Conservation (phyloP, 192 early-diverging fungal genomes). For the Coemansia sp. region DNA sequence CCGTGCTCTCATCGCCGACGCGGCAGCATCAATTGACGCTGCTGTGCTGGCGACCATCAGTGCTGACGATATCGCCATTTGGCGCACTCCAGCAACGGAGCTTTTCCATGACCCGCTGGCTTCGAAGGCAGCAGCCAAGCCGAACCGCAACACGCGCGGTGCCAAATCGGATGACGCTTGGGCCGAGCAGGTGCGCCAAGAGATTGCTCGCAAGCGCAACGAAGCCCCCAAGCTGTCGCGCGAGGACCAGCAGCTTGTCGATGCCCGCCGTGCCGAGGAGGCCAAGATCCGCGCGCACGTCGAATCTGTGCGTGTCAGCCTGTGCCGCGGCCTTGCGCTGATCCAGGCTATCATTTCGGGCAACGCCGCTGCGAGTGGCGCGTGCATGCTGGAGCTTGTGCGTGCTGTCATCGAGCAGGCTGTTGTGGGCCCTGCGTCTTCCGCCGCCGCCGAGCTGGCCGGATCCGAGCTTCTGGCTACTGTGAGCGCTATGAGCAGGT, state of each 20-base stretch:
- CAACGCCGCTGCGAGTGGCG: constrained; percentile 52
- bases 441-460: constrained; percentile 32
- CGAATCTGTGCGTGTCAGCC: constrained; percentile 41
- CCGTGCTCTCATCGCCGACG: constrained; percentile 28
- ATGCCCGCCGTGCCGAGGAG: constrained; percentile 72
- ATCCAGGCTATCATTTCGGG: constrained; percentile 63
- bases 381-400: constrained; percentile 58
- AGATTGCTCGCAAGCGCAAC: constrained; percentile 31
- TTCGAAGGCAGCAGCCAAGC: constrained; percentile 4
- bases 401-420: constrained; percentile 54
- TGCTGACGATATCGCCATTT: constrained; percentile 32
- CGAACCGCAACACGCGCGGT: not conserved
- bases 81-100: constrained; percentile 27
- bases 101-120: constrained; percentile 32
- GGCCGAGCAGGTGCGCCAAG: constrained; percentile 35
- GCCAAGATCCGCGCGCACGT: constrained; percentile 64
- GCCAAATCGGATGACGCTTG: constrained; percentile 34
- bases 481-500: constrained; percentile 52
- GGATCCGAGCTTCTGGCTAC: constrained; percentile 58
- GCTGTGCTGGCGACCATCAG: constrained; percentile 11
- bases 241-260: constrained; percentile 70
- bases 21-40: constrained; percentile 21
- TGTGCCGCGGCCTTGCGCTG: constrained; percentile 63
- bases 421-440: constrained; percentile 13
- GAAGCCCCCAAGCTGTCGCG: constrained; percentile 42